Evolutionary conservation across 495 filamentous ascomycete genomes (phyloP).

Genomic region (Podospora comata): DNA sequence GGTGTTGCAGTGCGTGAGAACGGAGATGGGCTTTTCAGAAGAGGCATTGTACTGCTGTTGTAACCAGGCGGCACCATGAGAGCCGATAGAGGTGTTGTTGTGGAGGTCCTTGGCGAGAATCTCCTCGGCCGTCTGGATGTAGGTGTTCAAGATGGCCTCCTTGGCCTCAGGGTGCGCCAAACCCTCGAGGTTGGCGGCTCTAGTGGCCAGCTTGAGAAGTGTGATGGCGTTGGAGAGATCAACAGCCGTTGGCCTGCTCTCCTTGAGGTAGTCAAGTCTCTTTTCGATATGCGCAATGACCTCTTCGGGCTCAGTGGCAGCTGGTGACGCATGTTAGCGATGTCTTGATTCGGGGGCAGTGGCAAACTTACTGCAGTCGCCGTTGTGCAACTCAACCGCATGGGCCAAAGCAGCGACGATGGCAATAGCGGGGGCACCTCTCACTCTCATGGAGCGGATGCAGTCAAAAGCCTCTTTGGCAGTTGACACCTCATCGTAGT

Average conservation of each 20-base stretch:
- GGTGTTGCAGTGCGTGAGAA: constrained; percentile 96
- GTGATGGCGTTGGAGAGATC: constrained; percentile 86
- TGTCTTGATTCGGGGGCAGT: background rate
- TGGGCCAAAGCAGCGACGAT: constrained; percentile 90
- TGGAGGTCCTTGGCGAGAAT: constrained; percentile 85
- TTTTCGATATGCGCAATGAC: constrained; percentile 62
- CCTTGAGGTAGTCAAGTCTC: constrained; percentile 77
- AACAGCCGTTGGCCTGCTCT: constrained; percentile 88
- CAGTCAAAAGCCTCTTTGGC: constrained; percentile 85
- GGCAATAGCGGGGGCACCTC: constrained; percentile 82
- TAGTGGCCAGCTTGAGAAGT: constrained; percentile 64
- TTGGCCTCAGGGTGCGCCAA: constrained; percentile 35
- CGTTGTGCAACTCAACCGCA: constrained; percentile 66
- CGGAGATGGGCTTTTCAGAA: constrained; percentile 53
- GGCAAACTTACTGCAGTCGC: constrained; percentile 42
- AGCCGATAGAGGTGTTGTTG: constrained; percentile 83
- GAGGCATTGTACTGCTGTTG: constrained; percentile 42
- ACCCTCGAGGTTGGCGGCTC: constrained; percentile 33
- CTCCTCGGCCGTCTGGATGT: constrained; percentile 72
- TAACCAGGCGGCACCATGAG: constrained; percentile 82
- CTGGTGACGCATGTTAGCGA: background rate
- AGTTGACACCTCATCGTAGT: constrained; percentile 70
- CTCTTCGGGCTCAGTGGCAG: constrained; percentile 50
- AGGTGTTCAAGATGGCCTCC: constrained; percentile 56
- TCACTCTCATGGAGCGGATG: constrained; percentile 88